These are phyloP conservation scores for Backusella psychrophila DNA, from an alignment of 192 early-diverging fungal species.

Conservation along the genomic window DNA sequence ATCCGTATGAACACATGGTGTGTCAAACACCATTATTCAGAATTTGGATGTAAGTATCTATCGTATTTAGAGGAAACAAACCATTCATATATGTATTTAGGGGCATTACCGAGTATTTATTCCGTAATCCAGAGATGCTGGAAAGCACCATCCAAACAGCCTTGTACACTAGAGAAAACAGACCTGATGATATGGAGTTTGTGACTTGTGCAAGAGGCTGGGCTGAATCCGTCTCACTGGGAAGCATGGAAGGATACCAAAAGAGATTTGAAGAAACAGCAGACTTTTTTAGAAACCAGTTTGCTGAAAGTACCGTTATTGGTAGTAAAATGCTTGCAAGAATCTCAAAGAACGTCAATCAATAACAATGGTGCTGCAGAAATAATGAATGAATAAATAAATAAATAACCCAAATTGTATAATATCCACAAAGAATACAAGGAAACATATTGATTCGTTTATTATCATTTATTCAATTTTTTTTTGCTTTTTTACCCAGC, in stretches of 20 bases:
- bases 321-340: slow-evolving; percentile 59
- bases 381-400: not conserved
- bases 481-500: too few species aligned
- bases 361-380: not conserved
- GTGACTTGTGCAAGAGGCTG: slow-evolving; percentile 89
- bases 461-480: not conserved
- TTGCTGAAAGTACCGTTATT: slow-evolving; percentile 50
- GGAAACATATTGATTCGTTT: not conserved
- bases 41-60: slow-evolving; percentile 69
- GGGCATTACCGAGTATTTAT: slow-evolving; percentile 93
- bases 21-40: slow-evolving; percentile 96
- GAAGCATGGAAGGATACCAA: slow-evolving; percentile 80
- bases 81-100: slow-evolving; percentile 25
- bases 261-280: slow-evolving; percentile 81
- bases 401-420: not conserved
- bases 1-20: slow-evolving; percentile 92
- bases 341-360: slow-evolving; percentile 45
- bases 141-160: slow-evolving; percentile 86
- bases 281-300: slow-evolving; percentile 74
- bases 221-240: slow-evolving; percentile 87
- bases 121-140: slow-evolving; percentile 77
- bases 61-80: too few species aligned
- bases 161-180: slow-evolving; percentile 67
- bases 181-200: slow-evolving; percentile 86
- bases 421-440: not conserved